Evolutionary conservation across 805 yeast genomes (phyloP).

Genomic region (Schizosaccharomyces octosporus): DNA sequence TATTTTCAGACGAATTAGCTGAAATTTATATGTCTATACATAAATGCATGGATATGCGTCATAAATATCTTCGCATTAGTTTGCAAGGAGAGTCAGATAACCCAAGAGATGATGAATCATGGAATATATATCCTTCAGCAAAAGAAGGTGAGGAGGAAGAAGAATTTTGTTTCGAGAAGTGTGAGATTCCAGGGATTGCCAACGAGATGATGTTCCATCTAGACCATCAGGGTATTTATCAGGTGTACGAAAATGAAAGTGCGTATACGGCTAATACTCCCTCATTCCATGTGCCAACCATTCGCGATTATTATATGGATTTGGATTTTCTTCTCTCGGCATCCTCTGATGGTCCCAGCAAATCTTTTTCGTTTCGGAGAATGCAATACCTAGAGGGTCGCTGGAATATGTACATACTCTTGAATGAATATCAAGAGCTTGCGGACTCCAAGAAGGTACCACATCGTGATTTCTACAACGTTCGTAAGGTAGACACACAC

Average conservation of each 20-base stretch:
- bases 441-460: conserved; percentile 74
- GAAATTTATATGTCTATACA: conserved; percentile 16
- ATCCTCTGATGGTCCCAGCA: conserved; percentile 86
- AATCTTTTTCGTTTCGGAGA: conserved; percentile 84
- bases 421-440: conserved; percentile 82
- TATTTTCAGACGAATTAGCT: conserved; percentile 11
- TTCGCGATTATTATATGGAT: conserved; percentile 68
- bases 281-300: conserved; percentile 45
- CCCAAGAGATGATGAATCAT: conserved; percentile 52
- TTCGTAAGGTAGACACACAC: conserved; percentile 91
- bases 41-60: conserved; percentile 45
- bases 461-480: conserved; percentile 91
- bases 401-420: conserved; percentile 71
- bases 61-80: conserved; percentile 47
- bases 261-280: conserved; percentile 10
- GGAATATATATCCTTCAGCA: conserved; percentile 67
- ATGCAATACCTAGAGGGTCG: conserved; percentile 85
- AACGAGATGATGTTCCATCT: conserved; percentile 21
- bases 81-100: conserved; percentile 51
- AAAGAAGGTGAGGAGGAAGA: conserved; percentile 25
- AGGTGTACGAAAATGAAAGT: conserved; percentile 22
- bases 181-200: conserved; percentile 26
- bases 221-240: conserved; percentile 46
- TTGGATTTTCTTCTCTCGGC: conserved; percentile 45
- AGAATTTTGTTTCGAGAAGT: conserved; percentile 34